Base-by-base conservation (phyloP, 2,329 filamentous ascomycete species). In the Anthostomella pinea region DNA sequence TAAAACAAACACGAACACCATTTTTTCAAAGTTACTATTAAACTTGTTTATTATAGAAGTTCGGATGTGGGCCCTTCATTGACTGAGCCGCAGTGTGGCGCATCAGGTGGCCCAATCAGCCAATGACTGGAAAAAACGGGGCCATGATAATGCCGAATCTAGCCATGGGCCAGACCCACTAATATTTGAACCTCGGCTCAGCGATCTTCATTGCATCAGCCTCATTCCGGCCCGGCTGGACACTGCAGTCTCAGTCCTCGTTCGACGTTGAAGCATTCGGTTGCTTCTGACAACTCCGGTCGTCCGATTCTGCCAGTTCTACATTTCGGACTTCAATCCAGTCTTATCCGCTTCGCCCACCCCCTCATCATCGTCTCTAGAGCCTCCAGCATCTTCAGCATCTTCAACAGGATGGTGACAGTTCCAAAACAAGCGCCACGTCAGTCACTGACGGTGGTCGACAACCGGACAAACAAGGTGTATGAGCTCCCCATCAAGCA, bases 401-500 rank as follows among this genome's bases (percentile, higher is more conserved):
- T n/a, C n/a, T n/a, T n/a, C 9, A 8, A 8, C 37, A 44, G 21
- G 14, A 59, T 59, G 57, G 48, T 57, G 23, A 43, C 48, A 7
- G 46, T 57, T 39, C 48, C 50, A 25, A 59, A 54, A 38, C 42
- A 42, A 31, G 27, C 43, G 33, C 44, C 55, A 7, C 51, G 51
- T 38, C 56, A 53, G 33, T 56, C 57, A 19, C 53, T 70, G 44
- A 70, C 67, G 11, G 66, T 71, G 16, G 56, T 67, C 22, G 70
- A 74, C 51, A 73, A 73, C 57, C 67, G 70, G 38, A 73, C 70
- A 3, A 66, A 66, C 35, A 63, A 67, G 48, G 52, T 58, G 14
- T 73, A 73, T 38, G 66, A 72, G 52, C 55, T 74, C 21, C 69
- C 70, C 39, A 73, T 74, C 52, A 62, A 56, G 32, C 55, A 72